phyloP scores from a whole-genome alignment of 2,329 filamentous ascomycete species.

The Talaromyces rugulosus region DNA sequence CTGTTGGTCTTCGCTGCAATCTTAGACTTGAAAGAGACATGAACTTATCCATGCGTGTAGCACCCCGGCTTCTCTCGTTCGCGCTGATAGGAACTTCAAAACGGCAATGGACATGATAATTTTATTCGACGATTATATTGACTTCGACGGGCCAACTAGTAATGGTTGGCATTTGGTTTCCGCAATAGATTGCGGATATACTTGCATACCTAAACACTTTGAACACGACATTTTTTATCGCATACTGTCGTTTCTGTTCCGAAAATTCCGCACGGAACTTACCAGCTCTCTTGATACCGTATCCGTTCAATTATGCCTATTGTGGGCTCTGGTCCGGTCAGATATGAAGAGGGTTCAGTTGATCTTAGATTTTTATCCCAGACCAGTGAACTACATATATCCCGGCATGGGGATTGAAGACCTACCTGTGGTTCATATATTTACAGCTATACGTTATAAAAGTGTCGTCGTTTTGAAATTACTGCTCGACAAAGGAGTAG shows the following conservation, averaged over 20 bases:
- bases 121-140: slow-evolving; percentile 7
- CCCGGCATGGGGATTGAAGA: background rate
- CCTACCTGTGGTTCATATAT: background rate
- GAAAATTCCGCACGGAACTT: background rate
- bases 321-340: background rate
- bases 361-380: slow-evolving; percentile 1
- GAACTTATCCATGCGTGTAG: background rate
- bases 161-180: slow-evolving; percentile 1
- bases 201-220: no score
- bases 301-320: background rate
- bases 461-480: background rate
- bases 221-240: background rate
- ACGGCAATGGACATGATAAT: background rate
- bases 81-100: background rate
- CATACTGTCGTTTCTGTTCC: background rate
- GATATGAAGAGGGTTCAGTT: background rate
- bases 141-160: background rate
- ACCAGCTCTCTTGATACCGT: background rate
- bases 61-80: background rate
- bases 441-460: background rate
- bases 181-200: background rate
- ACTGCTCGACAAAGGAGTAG: background rate
- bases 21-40: background rate
- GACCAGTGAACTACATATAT: background rate
- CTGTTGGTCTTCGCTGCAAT: background rate